Percentiles rank a stretch among this genome's conserved stretches.
These are phyloP conservation scores for Leucosporidium scottii DNA, from an alignment of 768 basidiomycete species.

Conservation along the genomic window DNA sequence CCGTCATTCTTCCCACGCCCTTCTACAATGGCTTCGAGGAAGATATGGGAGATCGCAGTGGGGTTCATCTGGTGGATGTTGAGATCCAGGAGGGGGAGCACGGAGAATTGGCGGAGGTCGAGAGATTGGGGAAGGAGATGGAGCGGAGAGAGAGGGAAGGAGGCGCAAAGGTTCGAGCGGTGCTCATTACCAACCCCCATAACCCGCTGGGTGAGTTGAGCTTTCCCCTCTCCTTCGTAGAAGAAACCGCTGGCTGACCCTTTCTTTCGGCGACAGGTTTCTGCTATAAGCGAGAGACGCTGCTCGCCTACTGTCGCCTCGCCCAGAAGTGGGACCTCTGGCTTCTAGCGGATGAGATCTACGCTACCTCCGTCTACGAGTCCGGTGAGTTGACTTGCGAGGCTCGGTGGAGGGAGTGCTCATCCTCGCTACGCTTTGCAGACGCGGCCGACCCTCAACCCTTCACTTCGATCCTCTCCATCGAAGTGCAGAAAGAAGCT, in stretches of 20 bases:
- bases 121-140: slow-evolving; percentile 21
- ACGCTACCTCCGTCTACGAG: slow-evolving; percentile 5
- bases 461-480: slow-evolving; percentile 36
- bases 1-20: slow-evolving; percentile 18
- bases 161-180: slow-evolving; percentile 9
- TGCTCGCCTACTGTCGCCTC: slow-evolving; percentile 32
- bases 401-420: neutral
- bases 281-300: slow-evolving; percentile 32
- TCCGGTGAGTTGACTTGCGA: neutral
- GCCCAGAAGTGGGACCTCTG: slow-evolving; percentile 34
- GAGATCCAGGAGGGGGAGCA: slow-evolving; percentile 18
- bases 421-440: neutral
- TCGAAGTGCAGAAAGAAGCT: slow-evolving; percentile 31
- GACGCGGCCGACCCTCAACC: neutral
- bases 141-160: slow-evolving; percentile 4
- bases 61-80: slow-evolving; percentile 29
- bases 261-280: slow-evolving; percentile 21
- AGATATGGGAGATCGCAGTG: slow-evolving; percentile 19
- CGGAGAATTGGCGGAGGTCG: slow-evolving; percentile 15
- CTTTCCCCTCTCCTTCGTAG: neutral
- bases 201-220: slow-evolving; percentile 32
- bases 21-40: slow-evolving; percentile 28
- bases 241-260: neutral
- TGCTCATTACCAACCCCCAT: slow-evolving; percentile 36
- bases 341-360: slow-evolving; percentile 34